Conservation (phyloP, 148 eudicot species). For the Arbutus unedo region DNA sequence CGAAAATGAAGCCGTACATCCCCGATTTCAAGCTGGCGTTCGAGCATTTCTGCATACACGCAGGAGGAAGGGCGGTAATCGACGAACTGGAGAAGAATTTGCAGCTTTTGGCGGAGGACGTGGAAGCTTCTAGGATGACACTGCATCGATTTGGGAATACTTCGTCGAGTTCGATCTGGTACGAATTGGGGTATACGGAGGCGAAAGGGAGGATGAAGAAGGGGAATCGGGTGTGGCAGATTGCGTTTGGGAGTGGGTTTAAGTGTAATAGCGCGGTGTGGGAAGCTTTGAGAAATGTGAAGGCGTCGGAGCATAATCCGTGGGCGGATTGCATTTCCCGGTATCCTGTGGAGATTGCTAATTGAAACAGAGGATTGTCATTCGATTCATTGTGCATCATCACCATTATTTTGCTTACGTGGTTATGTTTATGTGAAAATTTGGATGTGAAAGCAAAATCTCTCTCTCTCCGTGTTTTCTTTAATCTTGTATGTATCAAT, state of each 20-base stretch:
- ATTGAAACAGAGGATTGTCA: background rate
- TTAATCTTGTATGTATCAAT: background rate
- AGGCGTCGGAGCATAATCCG: slow-evolving; percentile 47
- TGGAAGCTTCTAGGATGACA: slow-evolving; percentile 62
- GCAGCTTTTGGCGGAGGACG: slow-evolving; percentile 37
- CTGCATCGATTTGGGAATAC: slow-evolving; percentile 62
- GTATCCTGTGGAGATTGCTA: slow-evolving; percentile 40
- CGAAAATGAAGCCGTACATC: slow-evolving; percentile 45
- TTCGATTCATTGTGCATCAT: background rate
- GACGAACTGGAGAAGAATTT: slow-evolving; percentile 59
- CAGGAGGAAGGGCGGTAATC: slow-evolving; percentile 59
- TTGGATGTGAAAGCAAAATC: background rate
- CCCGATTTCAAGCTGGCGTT: slow-evolving; percentile 59
- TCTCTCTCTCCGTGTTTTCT: background rate
- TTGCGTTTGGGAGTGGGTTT: slow-evolving; percentile 61
- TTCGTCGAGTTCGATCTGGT: slow-evolving; percentile 64
- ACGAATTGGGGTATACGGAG: slow-evolving; percentile 54
- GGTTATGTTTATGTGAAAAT: background rate
- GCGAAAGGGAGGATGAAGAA: slow-evolving; percentile 57
- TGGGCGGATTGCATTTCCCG: slow-evolving; percentile 55
- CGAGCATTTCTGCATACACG: slow-evolving; percentile 61
- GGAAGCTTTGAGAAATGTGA: slow-evolving; percentile 45
- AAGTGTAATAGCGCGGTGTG: slow-evolving; percentile 66
- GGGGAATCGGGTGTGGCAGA: slow-evolving; percentile 57
- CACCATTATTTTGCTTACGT: background rate